Evolutionary conservation across 495 filamentous ascomycete genomes (phyloP), one percentile per base, ranked within the genome.

Genomic region (Tuber melanosporum): DNA sequence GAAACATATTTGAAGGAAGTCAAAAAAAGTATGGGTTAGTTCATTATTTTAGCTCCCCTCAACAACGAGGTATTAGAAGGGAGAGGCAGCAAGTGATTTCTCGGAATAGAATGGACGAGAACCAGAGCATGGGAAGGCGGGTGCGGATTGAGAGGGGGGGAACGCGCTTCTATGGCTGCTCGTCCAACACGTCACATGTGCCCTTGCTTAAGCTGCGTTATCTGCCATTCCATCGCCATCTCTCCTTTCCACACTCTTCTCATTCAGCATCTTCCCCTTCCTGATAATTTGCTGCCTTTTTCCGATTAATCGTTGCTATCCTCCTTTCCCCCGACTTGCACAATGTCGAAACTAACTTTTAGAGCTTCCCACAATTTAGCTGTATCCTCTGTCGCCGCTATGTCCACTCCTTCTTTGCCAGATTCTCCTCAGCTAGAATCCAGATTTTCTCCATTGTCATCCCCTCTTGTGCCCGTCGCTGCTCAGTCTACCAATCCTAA

Each of bases 401-500:
- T 66, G 26, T 66, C 57, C 26, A 39, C 81, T 83, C 49, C 83
- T 82, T 62, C 84, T 4, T 26, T 62, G 86, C 77, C 88, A 84
- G 87, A 93, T 89, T 86, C 86, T 88, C 49, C 88, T 89, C 88
- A 88, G 87, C 80, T 88, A 86, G 76, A 88, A 87, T 78, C 87
- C 86, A 71, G 85, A 84, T 77, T 85, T 83, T 82, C 89, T 87
- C 83, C 92, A 89, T 77, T 80, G 71, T 77, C 85, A 73, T 83
- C 85, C 73, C 83, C 82, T 82, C 85, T 86, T 70, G 77, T 84
- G 62, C 83, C 79, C 52, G 78, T 78, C 83, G 92, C 90, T 73
- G 89, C 92, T 83, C 88, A 88, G 85, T 93, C 91, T 79, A 93
- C 91, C 87, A 93, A 98, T 88, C 91, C 92, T 73, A 93, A 95